Evolutionary conservation across 352 stramenopile genomes (phyloP), one percentile per base, ranked within the genome.

Genomic region (Phytophthora macrochlamydospora): DNA sequence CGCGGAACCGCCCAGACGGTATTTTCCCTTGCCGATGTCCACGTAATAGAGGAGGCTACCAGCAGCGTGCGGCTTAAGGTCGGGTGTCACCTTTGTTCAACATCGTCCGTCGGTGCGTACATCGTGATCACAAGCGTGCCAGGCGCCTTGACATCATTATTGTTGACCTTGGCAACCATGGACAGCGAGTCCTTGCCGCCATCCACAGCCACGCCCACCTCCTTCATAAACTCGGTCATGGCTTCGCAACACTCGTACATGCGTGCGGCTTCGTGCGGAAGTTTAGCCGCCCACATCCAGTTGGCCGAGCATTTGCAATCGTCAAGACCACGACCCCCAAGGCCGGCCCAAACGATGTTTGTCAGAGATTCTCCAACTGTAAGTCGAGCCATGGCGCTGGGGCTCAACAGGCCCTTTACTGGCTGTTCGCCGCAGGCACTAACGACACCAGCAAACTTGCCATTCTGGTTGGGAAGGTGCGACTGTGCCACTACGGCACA

Each of bases 261-360:
- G 66, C 94, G 96, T 7, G 95, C 89, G 48, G 94, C 97, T 80
- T 99, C 97, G 12, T 96, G 95, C 5, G 89, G 83, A 13, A 99
- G 90, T 82, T 99, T 99, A 33, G 96, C 97, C 8, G 97, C 96
- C 82, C 98, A 99, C 97, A 99, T 99, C 97, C 97, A 99, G 82
- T 99, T 99, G 37, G 91, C 94, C 62, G 90, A 97, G 45, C 92
- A 94, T 79, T 99, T 99, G 73, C 98, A 96, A 70, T 99, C 95
- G 28, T 92, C 77, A 28, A 99, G 85, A 4, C 83, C 87, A 13
- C 89, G 95, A 59, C 94, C 87, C 6, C 65, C 60, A 6, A 92
- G 75, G 56, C 83, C 90, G 9, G 97, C 97, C 89, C 94, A 99
- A 65, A 99, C 94, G 18, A 99, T 71, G 83, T 99, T 99, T 5